Conservation (phyloP, 257 asterid genomes). For the Linaria vulgaris region DNA sequence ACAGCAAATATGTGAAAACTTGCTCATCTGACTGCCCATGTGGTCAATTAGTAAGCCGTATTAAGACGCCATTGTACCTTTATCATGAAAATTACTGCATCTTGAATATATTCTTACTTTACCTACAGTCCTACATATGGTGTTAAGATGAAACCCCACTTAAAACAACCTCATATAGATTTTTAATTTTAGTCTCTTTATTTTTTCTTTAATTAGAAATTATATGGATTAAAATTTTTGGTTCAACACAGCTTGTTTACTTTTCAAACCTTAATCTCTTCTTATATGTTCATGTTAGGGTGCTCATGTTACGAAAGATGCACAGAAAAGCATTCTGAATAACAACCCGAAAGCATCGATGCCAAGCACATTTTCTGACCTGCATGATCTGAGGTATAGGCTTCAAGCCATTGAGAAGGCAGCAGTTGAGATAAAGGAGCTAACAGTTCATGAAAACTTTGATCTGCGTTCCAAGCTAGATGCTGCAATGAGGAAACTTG, state of each 20-base stretch:
- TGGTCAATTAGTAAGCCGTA: too few relatives aligned
- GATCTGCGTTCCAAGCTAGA: slow-evolving; percentile 60
- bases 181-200: neutral
- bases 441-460: slow-evolving; percentile 53
- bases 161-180: neutral
- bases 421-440: slow-evolving; percentile 50
- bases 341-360: slow-evolving; percentile 29
- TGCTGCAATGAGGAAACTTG: slow-evolving; percentile 61
- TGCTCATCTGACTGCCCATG: neutral
- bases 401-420: slow-evolving; percentile 56
- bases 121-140: neutral
- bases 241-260: too few relatives aligned
- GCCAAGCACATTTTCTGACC: slow-evolving; percentile 37
- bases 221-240: too few relatives aligned
- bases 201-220: too few relatives aligned
- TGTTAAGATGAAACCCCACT: neutral
- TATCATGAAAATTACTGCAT: neutral
- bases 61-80: too few relatives aligned
- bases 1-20: slow-evolving; percentile 1
- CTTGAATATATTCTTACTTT: neutral
- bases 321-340: slow-evolving; percentile 24
- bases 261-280: neutral
- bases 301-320: slow-evolving; percentile 26
- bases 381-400: slow-evolving; percentile 54
- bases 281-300: slow-evolving; percentile 39